Evolutionary conservation across 768 basidiomycete genomes (phyloP), one percentile per base, ranked within the genome.

Genomic region (Xerocomellus intermedius): DNA sequence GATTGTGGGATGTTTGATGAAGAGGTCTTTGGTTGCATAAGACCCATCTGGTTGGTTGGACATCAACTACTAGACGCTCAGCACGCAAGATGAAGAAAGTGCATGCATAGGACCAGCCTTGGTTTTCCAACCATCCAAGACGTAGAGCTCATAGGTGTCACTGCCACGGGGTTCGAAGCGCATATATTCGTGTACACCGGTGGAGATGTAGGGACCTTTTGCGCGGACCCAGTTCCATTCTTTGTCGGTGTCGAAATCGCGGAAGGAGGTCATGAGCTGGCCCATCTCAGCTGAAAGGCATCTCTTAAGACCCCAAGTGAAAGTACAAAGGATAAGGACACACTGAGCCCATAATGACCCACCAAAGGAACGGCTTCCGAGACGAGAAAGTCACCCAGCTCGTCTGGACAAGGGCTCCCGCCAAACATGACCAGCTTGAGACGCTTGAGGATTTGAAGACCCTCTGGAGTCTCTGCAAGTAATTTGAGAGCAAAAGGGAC

Each of bases 1-100:
- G 4, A 61, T 77, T 66, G 65, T 76, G 0, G 77, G 74, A 53
- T 84, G 82, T 45, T 73, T 73, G 19, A 77, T 59, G 61, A 83
- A 79, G 14, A 83, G 71, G 59, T 85, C 83, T 49, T 76, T 81
- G 14, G 80, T 81, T 2, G 82, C 81, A 60, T 79, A 84, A 1
- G 79, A 79, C 2, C 76, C 77, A 57, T 83, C 81, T 3, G 77
- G 74, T 35, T 78, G 71, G 64, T 83, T 81, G 44, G 59, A 58
- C 64, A 69, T 57, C 35, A 69, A 58, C 64, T 69, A 37, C 19
- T 35, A 28, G 5, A 46, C 0, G 16, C 3, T 66, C 26, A 48
- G 43, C 19, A 35, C 9, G 21, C 13, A 19, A 13, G 30, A 17
- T 8, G 16, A 45, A 41, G 21, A 16, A 32, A 24, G 21, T 28